Evolutionary conservation across 179 eudicot genomes (phyloP).

Genomic region (Nepenthes alata): DNA sequence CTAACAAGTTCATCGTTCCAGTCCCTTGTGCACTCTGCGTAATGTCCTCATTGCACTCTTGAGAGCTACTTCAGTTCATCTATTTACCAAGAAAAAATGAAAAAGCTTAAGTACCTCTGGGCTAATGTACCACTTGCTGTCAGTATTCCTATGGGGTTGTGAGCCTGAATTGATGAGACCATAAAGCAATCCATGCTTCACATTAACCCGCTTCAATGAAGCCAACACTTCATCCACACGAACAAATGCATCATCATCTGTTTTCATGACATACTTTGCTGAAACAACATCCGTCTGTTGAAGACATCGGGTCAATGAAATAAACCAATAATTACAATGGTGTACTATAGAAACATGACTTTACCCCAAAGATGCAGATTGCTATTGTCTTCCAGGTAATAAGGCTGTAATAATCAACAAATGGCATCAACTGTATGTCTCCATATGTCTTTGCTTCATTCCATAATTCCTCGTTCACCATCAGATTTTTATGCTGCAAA

Average conservation of each 20-base stretch:
- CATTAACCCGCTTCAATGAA: constrained; percentile 47
- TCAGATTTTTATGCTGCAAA: constrained; percentile 68
- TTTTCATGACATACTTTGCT: constrained; percentile 83
- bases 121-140: constrained; percentile 89
- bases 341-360: constrained; percentile 3
- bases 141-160: constrained; percentile 65
- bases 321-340: constrained; percentile 3
- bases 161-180: constrained; percentile 82
- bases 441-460: constrained; percentile 75
- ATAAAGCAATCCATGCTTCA: constrained; percentile 59
- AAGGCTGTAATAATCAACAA: constrained; percentile 87
- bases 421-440: constrained; percentile 89
- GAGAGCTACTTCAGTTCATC: too few relatives aligned
- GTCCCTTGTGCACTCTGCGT: too few relatives aligned
- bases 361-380: constrained; percentile 92
- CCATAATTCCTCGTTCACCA: constrained; percentile 95
- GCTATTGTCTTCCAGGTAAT: constrained; percentile 92
- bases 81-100: neutral
- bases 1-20: too few relatives aligned
- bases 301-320: constrained; percentile 19
- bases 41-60: too few relatives aligned
- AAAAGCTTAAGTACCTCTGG: constrained; percentile 33
- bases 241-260: constrained; percentile 95
- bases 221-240: constrained; percentile 79
- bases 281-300: constrained; percentile 64